Evolutionary conservation across 768 basidiomycete genomes (phyloP).

Genomic region (Phylloporus sp.): DNA sequence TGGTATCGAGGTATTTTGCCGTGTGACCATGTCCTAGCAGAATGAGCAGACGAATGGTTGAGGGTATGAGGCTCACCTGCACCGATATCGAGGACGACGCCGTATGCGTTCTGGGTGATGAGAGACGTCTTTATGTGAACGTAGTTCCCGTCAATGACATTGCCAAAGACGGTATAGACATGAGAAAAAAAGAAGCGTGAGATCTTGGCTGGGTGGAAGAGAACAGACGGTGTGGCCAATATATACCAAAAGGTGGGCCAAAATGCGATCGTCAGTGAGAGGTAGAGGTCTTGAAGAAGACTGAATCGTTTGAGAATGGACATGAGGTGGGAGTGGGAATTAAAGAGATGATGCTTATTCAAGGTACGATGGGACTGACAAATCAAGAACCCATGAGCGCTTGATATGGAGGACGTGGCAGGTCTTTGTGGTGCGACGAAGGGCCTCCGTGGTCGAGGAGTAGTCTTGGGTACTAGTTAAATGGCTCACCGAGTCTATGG

Average conservation of each 20-base stretch:
- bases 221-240: slow-evolving; percentile 37
- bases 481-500: too few relatives aligned
- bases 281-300: slow-evolving; percentile 41
- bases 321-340: slow-evolving; percentile 10
- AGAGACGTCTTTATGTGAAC: slow-evolving; percentile 42
- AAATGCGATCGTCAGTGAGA: slow-evolving; percentile 36
- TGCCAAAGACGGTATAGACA: slow-evolving; percentile 52
- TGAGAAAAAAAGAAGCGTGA: slow-evolving; percentile 56
- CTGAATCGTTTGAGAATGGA: slow-evolving; percentile 23
- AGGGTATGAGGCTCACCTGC: slow-evolving; percentile 43
- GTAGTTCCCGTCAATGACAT: slow-evolving; percentile 42
- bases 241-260: slow-evolving; percentile 47
- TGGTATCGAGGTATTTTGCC: slow-evolving; percentile 53
- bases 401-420: too few relatives aligned
- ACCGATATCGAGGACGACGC: slow-evolving; percentile 64
- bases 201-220: slow-evolving; percentile 42
- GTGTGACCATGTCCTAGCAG: slow-evolving; percentile 62
- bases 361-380: too few relatives aligned
- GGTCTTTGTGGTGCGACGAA: too few relatives aligned
- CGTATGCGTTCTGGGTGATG: slow-evolving; percentile 52
- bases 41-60: background rate
- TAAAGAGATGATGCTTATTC: too few relatives aligned
- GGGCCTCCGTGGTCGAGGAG: too few relatives aligned
- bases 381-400: too few relatives aligned
- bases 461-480: too few relatives aligned